Evolutionary conservation across 768 basidiomycete genomes (phyloP), one percentile per base, ranked within the genome.

Genomic region (Lyophyllum atratum): DNA sequence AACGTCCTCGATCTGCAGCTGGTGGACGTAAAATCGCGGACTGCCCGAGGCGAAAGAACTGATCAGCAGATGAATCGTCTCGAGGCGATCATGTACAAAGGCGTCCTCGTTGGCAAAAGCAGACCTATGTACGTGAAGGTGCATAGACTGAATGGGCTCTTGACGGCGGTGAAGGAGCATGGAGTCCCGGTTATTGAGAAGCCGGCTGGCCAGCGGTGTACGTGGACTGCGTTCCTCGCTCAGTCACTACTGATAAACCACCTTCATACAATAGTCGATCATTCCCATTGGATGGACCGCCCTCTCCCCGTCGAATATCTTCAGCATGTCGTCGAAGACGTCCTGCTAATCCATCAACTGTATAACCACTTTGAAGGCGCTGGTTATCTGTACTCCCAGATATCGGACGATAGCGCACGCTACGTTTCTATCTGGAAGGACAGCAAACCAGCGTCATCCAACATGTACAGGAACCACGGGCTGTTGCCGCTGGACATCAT

Each of bases 1-100:
- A 63, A 60, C 24, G 52, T 58, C 17, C 25, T 64, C 25, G 64
- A 62, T 44, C 22, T 64, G 4, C 64, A 65, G 29, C 53, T 65
- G 39, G 61, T 51, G 10, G 64, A 65, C 37, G 47, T 65, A 24
- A 29, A 55, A 17, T 65, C 64, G 6, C 58, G 61, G 22, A 5
- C 29, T 5, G n/a, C 24, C 5, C 29, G 54, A 21, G 58, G 26
- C 8, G 48, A 54, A 22, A 14, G 42, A 2, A 17, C 48, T 10
- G 25, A 24, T 12, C 10, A 29, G 29, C 43, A 44, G 29, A 21
- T 51, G 21, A 15, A 21, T 9, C 25, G 40, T 15, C 51, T 58
- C 26, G 8, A 17, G 15, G 34, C 22, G 22, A n/a, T 22, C 47
- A 8, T 22, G 24, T 7, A 10, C n/a, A 22, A 19, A 21, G 17